Conservation (phyloP, 345 rosid genomes). For the Gossypioides kirkii region DNA sequence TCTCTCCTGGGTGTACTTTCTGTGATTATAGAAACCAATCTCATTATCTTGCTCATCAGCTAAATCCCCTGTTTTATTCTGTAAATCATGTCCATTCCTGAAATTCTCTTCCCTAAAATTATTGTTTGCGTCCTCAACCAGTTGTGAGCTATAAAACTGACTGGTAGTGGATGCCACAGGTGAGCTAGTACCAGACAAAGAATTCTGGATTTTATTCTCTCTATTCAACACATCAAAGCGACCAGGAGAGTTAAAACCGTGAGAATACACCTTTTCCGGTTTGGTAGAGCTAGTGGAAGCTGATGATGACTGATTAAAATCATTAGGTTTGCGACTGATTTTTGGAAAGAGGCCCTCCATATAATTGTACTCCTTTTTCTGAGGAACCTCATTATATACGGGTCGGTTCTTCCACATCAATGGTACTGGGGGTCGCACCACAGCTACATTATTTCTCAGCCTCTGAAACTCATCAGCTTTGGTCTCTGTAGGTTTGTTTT, state of each 20-base stretch:
- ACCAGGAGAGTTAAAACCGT: conserved; percentile 33
- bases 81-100: conserved; percentile 30
- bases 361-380: conserved; percentile 49
- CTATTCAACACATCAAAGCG: conserved; percentile 32
- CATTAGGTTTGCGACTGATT: conserved; percentile 64
- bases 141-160: conserved; percentile 31
- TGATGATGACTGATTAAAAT: conserved; percentile 43
- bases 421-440: conserved; percentile 69
- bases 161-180: conserved; percentile 31
- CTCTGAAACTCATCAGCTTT: conserved; percentile 54
- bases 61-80: conserved; percentile 24
- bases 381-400: conserved; percentile 78
- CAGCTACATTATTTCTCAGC: conserved; percentile 39
- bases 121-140: conserved; percentile 31
- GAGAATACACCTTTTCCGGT: conserved; percentile 39
- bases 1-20: conserved; percentile 51
- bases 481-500: conserved; percentile 46
- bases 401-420: conserved; percentile 77
- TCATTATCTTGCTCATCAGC: conserved; percentile 39
- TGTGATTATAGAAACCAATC: conserved; percentile 40
- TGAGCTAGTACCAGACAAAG: conserved; percentile 34
- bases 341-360: conserved; percentile 66
- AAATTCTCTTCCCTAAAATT: conserved; percentile 27
- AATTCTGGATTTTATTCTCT: conserved; percentile 35
- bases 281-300: conserved; percentile 44